A percentile compares a stretch with the other conserved stretches of the same genome.
Evolutionary conservation across 2,329 filamentous ascomycete genomes (phyloP).

Genomic region (Chlorencoelia australis): DNA sequence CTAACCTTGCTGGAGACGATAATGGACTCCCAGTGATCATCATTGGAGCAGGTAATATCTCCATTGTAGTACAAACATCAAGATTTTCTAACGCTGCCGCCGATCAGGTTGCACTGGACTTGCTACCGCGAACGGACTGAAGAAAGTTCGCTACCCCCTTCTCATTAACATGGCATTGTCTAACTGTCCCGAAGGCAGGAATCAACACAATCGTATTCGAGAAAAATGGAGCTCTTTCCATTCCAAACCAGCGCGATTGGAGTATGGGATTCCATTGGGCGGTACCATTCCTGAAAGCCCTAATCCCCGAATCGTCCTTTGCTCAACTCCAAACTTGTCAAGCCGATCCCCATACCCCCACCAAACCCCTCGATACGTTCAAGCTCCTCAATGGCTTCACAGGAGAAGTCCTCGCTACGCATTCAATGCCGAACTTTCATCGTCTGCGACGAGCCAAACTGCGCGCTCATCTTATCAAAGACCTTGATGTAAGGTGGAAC

Average conservation of each 20-base stretch:
- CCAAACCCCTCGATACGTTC: constrained; percentile 22
- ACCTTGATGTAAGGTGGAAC: constrained; percentile 29
- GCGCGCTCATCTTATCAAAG: constrained; percentile 28
- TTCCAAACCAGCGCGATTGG: constrained; percentile 27
- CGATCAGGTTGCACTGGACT: constrained; percentile 31
- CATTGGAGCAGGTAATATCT: constrained; percentile 15
- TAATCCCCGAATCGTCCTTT: constrained; percentile 24
- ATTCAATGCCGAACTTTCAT: constrained; percentile 25
- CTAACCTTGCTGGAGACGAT: too few relatives aligned
- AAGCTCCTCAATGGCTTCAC: constrained; percentile 28
- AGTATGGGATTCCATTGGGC: constrained; percentile 30
- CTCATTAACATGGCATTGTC: not conserved
- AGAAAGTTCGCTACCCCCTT: constrained; percentile 24
- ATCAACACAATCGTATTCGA: constrained; percentile 18
- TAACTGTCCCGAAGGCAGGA: constrained; percentile 9
- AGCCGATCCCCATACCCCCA: constrained; percentile 26
- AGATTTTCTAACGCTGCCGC: not conserved
- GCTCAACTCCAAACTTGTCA: constrained; percentile 21
- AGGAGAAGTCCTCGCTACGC: constrained; percentile 18
- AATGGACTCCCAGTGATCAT: constrained; percentile 11
- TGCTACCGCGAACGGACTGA: constrained; percentile 32
- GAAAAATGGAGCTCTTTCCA: constrained; percentile 18
- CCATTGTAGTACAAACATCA: not conserved
- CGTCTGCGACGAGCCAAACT: constrained; percentile 30
- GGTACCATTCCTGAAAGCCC: constrained; percentile 23